phyloP scores from a whole-genome alignment of 2,329 filamentous ascomycete genomes.

The Aspergillus sp. region DNA sequence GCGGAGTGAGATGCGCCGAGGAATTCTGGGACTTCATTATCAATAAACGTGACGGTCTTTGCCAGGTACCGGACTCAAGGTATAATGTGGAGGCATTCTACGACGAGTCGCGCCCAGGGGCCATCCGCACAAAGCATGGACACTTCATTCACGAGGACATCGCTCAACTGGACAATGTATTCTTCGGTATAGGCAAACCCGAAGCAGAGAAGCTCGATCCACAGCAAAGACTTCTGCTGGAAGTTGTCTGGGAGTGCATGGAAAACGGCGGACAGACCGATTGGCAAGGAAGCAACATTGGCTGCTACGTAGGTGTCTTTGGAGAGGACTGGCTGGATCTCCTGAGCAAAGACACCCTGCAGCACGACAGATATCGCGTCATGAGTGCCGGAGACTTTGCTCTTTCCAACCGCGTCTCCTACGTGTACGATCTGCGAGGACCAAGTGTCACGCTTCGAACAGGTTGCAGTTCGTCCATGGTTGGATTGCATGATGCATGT shows the following conservation, averaged over 20 bases:
- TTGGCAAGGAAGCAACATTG: constrained; percentile 31
- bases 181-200: constrained; percentile 26
- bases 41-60: constrained; percentile 18
- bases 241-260: constrained; percentile 34
- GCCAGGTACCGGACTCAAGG: constrained; percentile 23
- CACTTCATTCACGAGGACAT: constrained; percentile 35
- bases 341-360: constrained; percentile 18
- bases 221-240: constrained; percentile 33
- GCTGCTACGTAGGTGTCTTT: constrained; percentile 26
- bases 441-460: constrained; percentile 32
- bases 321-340: constrained; percentile 28
- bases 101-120: constrained; percentile 11
- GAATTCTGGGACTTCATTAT: constrained; percentile 25
- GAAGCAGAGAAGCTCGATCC: constrained; percentile 31
- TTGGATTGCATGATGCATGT: constrained; percentile 28
- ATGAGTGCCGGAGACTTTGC: constrained; percentile 18
- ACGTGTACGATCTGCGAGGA: constrained; percentile 22
- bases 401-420: constrained; percentile 26
- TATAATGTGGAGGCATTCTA: constrained; percentile 27
- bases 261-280: constrained; percentile 31
- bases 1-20: constrained; percentile 12
- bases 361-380: constrained; percentile 15
- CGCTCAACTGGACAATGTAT: constrained; percentile 22
- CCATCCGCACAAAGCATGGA: constrained; percentile 14
- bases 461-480: constrained; percentile 36